Evolutionary conservation across 768 basidiomycete species (phyloP).

Genomic region (Lactarius hatsudake): DNA sequence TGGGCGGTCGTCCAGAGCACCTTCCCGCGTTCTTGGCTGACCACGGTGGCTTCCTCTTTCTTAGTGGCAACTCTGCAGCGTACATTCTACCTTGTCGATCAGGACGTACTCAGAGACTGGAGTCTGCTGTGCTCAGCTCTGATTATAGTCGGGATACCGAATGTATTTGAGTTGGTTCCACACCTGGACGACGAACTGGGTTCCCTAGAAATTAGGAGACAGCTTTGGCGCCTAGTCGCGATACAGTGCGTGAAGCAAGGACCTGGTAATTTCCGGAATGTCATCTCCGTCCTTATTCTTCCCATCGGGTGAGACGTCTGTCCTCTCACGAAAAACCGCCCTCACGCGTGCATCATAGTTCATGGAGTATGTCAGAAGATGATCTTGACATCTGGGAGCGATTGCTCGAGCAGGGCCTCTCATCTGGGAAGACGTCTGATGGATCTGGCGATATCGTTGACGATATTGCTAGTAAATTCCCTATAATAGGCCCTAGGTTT

Average conservation of each 20-base stretch:
- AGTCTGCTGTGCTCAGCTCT: slow-evolving; percentile 17
- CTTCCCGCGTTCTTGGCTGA: slow-evolving; percentile 11
- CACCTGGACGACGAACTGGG: slow-evolving; percentile 5
- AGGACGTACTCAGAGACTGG: slow-evolving; percentile 12
- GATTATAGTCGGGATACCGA: slow-evolving; percentile 14
- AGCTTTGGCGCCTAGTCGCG: slow-evolving; percentile 18
- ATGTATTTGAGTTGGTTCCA: slow-evolving; percentile 7
- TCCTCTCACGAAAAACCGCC: not conserved
- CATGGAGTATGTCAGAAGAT: slow-evolving; percentile 19
- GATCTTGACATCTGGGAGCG: slow-evolving; percentile 22
- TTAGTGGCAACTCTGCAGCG: slow-evolving; percentile 11
- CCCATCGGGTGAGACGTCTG: slow-evolving; percentile 12
- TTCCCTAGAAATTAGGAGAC: slow-evolving; percentile 15
- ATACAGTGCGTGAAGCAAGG: not conserved
- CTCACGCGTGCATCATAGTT: slow-evolving; percentile 2
- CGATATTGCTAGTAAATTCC: slow-evolving; percentile 8
- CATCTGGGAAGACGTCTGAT: not conserved
- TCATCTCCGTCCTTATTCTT: slow-evolving; percentile 1
- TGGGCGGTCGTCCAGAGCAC: slow-evolving; percentile 10
- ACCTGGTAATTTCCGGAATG: not conserved
- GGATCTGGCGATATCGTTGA: slow-evolving; percentile 4
- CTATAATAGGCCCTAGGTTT: slow-evolving; percentile 10
- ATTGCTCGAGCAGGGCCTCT: slow-evolving; percentile 1
- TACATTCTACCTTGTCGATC: slow-evolving; percentile 11
- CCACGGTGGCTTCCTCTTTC: slow-evolving; percentile 12